Evolutionary conservation across 441 rosid genomes (phyloP).

Genomic region (Gossypium trilobum): DNA sequence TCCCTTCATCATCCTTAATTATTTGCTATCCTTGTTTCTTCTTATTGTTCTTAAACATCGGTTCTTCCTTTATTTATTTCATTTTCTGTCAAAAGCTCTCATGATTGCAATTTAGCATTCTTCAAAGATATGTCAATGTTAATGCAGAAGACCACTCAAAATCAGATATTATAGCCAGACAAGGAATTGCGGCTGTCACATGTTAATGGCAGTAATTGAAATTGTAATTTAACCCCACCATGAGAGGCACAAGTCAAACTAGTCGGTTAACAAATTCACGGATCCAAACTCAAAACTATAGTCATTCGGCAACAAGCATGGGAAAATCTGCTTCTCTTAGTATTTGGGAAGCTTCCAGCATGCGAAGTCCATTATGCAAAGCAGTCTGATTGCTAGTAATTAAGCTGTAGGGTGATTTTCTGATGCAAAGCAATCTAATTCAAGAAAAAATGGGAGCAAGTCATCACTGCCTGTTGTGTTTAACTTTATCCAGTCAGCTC

Average conservation of each 20-base stretch:
- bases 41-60: not conserved
- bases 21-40: not conserved
- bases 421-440: no score
- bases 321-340: not conserved
- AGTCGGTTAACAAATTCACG: constrained; percentile 7
- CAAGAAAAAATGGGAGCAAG: no score
- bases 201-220: not conserved
- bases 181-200: not conserved
- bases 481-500: no score
- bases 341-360: no score
- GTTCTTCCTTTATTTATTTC: not conserved
- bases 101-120: constrained; percentile 10
- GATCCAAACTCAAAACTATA: not conserved
- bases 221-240: not conserved
- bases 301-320: not conserved
- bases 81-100: constrained; percentile 13
- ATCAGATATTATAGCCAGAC: not conserved
- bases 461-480: no score
- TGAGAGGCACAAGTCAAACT: constrained; percentile 15
- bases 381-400: no score
- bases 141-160: not conserved
- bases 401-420: no score
- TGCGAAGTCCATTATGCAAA: no score
- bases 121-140: constrained; percentile 1
- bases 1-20: no score